Percentiles rank a stretch among this genome's conserved stretches.
Evolutionary conservation across 2,329 filamentous ascomycete species (phyloP).

Genomic region (Daldinia eschscholtzii): DNA sequence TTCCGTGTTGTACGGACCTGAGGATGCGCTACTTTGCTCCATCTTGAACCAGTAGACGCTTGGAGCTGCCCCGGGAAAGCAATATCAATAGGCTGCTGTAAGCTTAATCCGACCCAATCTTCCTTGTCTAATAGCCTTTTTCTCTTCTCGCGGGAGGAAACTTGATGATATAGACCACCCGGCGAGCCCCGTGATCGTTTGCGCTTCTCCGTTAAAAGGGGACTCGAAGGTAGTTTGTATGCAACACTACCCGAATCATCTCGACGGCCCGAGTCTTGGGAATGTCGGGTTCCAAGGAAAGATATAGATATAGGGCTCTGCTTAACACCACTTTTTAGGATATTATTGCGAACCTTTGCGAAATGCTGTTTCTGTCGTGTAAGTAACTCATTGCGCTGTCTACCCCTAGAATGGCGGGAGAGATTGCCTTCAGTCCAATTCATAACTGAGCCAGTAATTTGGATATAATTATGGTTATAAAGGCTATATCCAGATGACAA

Average conservation of each 20-base stretch:
- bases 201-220: slow-evolving; percentile 33
- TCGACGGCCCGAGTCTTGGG: slow-evolving; percentile 16
- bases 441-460: slow-evolving; percentile 51
- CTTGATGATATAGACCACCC: slow-evolving; percentile 15
- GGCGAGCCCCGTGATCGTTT: slow-evolving; percentile 26
- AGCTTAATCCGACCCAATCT: slow-evolving; percentile 54
- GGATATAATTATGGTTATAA: slow-evolving; percentile 37
- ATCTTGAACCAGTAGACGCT: slow-evolving; percentile 41
- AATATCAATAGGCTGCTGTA: slow-evolving; percentile 53
- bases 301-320: slow-evolving; percentile 53
- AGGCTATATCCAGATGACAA: slow-evolving; percentile 19
- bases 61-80: slow-evolving; percentile 47
- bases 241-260: slow-evolving; percentile 12
- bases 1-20: slow-evolving; percentile 26
- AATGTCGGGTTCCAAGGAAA: slow-evolving; percentile 40
- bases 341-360: slow-evolving; percentile 57
- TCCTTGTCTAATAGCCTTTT: slow-evolving; percentile 50
- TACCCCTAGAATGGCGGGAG: slow-evolving; percentile 57
- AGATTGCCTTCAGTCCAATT: slow-evolving; percentile 65
- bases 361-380: slow-evolving; percentile 63
- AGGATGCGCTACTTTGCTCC: slow-evolving; percentile 39
- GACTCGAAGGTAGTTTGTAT: slow-evolving; percentile 38
- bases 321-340: slow-evolving; percentile 48
- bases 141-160: slow-evolving; percentile 46
- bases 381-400: slow-evolving; percentile 52